Base-by-base conservation (phyloP, 1,284 basidiomycete species). In the Leccinum proximum region DNA sequence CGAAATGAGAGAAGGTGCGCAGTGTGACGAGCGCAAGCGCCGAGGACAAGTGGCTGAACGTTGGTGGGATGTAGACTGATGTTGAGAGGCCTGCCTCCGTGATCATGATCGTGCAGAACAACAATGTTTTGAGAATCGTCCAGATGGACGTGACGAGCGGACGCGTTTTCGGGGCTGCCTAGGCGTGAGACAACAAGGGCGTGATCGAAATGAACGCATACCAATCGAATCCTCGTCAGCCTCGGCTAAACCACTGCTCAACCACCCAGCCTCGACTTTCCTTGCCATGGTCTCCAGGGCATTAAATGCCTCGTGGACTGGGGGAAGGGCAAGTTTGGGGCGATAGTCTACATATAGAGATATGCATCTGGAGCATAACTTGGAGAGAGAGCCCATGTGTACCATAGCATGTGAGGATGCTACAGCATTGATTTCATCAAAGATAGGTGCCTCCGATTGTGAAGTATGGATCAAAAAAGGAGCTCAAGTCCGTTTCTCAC, bases 91-190 rank as follows among this genome's bases (percentile, higher is more conserved):
- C 76, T 4, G 85, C 79, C 68, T 91, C 87, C 3, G 84, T 76
- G 33, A 92, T 74, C 87, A 91, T 89, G 60, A 92, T 79, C 2
- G 76, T 83, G 26, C 83, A 83, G 73, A 92, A 92, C 10, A 92
- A 77, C 0, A 89, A 71, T 0, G 87, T 90, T 74, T 92, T 92
- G 69, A 92, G 79, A 30, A 83, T 79, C 5, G 77, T 78, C 90
- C 89, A 92, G 10, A 86, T 78, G 9, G 79, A 74, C 30, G 79
- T 79, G 2, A 79, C 74, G 11, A 84, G 65, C n/a, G 81, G 77
- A 42, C 79, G 80, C 0, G 81, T 79, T 22, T 80, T 79, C 16
- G 78, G 74, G 9, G 74, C 79, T 84, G 62, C 40, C 26, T 38
- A 42, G 45, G 61, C 7, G 22, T 67, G 65, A 67, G 66, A 56